These are phyloP conservation scores for Fragaria iinumae DNA, from an alignment of 306 rosid genomes.

Conservation along the genomic window DNA sequence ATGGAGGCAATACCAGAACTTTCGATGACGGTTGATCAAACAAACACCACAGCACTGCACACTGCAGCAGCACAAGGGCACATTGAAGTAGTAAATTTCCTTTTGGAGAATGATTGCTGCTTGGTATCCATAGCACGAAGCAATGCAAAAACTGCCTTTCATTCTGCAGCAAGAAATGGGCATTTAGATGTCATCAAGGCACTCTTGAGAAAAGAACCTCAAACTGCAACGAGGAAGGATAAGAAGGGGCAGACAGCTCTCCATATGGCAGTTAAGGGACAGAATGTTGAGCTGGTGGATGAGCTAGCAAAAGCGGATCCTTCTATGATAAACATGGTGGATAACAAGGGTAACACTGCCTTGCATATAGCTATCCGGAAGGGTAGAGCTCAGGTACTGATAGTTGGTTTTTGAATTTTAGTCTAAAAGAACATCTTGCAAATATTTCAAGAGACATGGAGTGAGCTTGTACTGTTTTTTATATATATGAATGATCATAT, in stretches of 20 bases:
- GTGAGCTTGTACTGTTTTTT: too few relatives aligned
- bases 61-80: conserved; percentile 82
- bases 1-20: conserved; percentile 62
- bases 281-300: conserved; percentile 51
- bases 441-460: neutral
- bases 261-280: conserved; percentile 85
- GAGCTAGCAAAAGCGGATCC: conserved; percentile 51
- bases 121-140: conserved; percentile 57
- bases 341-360: conserved; percentile 68
- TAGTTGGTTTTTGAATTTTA: conserved; percentile 12
- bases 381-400: conserved; percentile 59
- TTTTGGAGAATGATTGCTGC: conserved; percentile 46
- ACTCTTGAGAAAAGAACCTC: conserved; percentile 55
- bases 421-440: neutral
- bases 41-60: conserved; percentile 80
- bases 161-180: conserved; percentile 80
- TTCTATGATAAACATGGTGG: conserved; percentile 52
- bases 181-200: conserved; percentile 58
- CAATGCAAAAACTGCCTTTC: conserved; percentile 73
- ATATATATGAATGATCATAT: neutral
- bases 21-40: conserved; percentile 66
- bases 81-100: conserved; percentile 49
- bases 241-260: conserved; percentile 82
- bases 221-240: conserved; percentile 50
- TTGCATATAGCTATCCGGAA: conserved; percentile 69